phyloP scores from a whole-genome alignment of 1,284 basidiomycete species.

The Cutaneotrichosporon sp. region DNA sequence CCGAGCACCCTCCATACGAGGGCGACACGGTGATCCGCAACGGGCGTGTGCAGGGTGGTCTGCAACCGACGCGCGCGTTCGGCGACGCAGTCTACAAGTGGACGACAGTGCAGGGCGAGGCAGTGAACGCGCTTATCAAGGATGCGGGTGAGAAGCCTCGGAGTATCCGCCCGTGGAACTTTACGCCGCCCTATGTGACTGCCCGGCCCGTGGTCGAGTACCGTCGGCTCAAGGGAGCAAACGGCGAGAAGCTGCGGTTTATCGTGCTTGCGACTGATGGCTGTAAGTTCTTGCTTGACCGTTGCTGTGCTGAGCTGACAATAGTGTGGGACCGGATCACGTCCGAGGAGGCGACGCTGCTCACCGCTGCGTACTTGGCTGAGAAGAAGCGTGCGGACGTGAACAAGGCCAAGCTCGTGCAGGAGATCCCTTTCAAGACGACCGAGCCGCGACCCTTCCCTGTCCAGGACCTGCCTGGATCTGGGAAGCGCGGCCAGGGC shows the following conservation, averaged over 20 bases:
- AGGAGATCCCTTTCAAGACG: constrained; percentile 30
- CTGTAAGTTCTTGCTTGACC: constrained; percentile 44
- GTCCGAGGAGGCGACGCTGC: constrained; percentile 89
- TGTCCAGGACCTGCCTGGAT: constrained; percentile 39
- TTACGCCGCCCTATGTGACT: constrained; percentile 91
- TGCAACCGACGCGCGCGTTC: constrained; percentile 86
- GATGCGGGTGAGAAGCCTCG: constrained; percentile 65
- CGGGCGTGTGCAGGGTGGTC: constrained; percentile 84
- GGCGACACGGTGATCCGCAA: constrained; percentile 74
- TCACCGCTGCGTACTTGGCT: constrained; percentile 78
- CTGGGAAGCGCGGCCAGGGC: constrained; percentile 26
- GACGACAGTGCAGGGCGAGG: constrained; percentile 65
- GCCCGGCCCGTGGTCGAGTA: constrained; percentile 87
- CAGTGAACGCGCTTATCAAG: constrained; percentile 66
- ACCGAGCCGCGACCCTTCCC: constrained; percentile 43
- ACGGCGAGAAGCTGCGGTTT: constrained; percentile 60
- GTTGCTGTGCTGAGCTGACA: background rate
- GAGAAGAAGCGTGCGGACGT: constrained; percentile 59
- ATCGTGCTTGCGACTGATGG: constrained; percentile 90
- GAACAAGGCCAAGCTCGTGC: constrained; percentile 34
- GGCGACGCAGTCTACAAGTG: constrained; percentile 93
- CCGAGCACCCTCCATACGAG: constrained; percentile 85
- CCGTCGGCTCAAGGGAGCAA: constrained; percentile 58
- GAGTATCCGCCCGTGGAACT: constrained; percentile 62
- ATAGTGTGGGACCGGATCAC: constrained; percentile 86